Base-by-base conservation (phyloP, 78 protist genomes). In the Salpingoeca rosetta region DNA sequence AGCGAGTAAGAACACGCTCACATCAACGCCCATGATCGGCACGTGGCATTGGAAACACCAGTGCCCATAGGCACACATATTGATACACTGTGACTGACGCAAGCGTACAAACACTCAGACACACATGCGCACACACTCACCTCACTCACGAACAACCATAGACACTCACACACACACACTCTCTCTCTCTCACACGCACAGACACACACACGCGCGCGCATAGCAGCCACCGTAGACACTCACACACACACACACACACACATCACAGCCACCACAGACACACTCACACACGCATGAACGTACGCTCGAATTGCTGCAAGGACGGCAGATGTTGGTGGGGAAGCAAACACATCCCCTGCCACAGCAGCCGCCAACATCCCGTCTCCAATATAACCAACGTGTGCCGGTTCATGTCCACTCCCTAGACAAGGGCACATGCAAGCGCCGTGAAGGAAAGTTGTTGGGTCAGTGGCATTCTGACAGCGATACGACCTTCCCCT, bases 311-410 rank as follows among this genome's bases (percentile, higher is more conserved):
- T 51, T 17, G 65, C 17, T 22, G 7, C 65, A 51, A 51, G 65
- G 65, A 51, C 17, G 65, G 65, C 7, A 51, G 65, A 7, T 22
- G 17, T 17, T 17, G 65, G 17, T 7, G 65, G 65, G 65, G 31
- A 22, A 17, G 92, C 80, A 28, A 89, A 89, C 31, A 89, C 89
- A 41, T 42, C 75, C 38, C 92, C 92, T 27, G 57, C 12, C 28
- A 89, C 88, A 11, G 92, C 92, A 1, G 90, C 92, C n/a, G 90
- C 51, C 51, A 89, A 81, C 83, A 88, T 25, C 3, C 90, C 92
- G 28, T 82, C 85, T 3, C 90, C 90, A 1, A 89, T 86, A 35
- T 80, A 41, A 11, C 83, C 86, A n/a, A 7, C 78, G 65, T 89
- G 87, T 28, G 90, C 84, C 31, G 92, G 92, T 45, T 89, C 92